Evolutionary conservation across 1,284 basidiomycete species (phyloP).

Genomic region (Ceratobasidium sp.): DNA sequence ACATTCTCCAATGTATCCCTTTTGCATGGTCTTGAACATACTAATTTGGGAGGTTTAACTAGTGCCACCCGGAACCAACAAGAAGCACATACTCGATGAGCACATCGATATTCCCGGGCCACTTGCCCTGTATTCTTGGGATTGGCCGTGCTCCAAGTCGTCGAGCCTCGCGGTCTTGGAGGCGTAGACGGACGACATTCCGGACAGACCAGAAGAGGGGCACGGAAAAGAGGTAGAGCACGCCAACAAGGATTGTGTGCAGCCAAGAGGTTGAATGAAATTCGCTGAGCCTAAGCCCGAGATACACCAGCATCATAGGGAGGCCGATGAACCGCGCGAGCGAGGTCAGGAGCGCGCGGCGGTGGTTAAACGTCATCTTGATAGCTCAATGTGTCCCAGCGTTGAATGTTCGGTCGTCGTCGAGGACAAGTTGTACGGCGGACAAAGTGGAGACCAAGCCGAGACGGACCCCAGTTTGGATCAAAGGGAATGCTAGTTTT

Average conservation of each 20-base stretch:
- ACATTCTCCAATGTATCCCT: slow-evolving; percentile 45
- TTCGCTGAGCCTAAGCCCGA: not conserved
- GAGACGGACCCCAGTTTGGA: not conserved
- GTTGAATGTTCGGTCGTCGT: not conserved
- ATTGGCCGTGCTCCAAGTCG: slow-evolving; percentile 58
- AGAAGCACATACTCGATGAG: slow-evolving; percentile 59
- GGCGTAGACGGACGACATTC: not conserved
- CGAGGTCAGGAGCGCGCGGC: slow-evolving; percentile 27
- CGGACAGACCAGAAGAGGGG: slow-evolving; percentile 43
- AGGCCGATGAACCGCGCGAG: slow-evolving; percentile 42
- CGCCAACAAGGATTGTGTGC: slow-evolving; percentile 18
- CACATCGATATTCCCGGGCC: slow-evolving; percentile 80
- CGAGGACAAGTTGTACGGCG: not conserved
- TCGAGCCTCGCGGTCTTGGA: slow-evolving; percentile 30
- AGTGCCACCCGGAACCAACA: not conserved
- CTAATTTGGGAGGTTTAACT: slow-evolving; percentile 19
- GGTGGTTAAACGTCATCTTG: slow-evolving; percentile 42
- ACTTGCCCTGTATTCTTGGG: slow-evolving; percentile 72
- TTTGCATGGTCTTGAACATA: slow-evolving; percentile 39
- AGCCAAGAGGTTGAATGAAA: slow-evolving; percentile 34
- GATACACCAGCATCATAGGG: slow-evolving; percentile 5
- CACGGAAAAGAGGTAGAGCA: slow-evolving; percentile 27
- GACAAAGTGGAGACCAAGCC: not conserved
- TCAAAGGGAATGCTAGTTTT: slow-evolving; percentile 20
- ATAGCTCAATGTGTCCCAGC: not conserved